Percentiles rank a stretch among this genome's conserved stretches.
phyloP scores from a whole-genome alignment of 192 early-diverging fungal genomes.

The Linnemannia exigua region DNA sequence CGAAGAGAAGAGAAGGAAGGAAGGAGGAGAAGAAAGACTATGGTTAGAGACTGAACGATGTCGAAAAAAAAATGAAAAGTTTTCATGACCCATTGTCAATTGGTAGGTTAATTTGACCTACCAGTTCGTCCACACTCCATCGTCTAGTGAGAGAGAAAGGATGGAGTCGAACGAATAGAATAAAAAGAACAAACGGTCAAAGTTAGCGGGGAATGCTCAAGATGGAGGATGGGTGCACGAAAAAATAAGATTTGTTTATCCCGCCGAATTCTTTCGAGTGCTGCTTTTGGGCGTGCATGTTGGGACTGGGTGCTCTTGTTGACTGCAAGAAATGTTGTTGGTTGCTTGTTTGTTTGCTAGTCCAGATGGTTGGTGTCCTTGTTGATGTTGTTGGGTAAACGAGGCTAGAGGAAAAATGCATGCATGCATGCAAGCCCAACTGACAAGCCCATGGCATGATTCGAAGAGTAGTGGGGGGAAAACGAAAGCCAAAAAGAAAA shows the following conservation, averaged over 20 bases:
- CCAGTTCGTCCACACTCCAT: conserved; percentile 40
- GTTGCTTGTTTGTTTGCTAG: background rate
- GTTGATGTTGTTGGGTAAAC: background rate
- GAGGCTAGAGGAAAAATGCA: background rate
- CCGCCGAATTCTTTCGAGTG: background rate
- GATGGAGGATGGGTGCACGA: conserved; percentile 1
- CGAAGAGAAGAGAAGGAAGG: conserved; percentile 57
- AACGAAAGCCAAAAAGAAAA: background rate
- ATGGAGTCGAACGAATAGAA: background rate
- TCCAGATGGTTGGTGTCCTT: background rate
- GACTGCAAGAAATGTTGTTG: background rate
- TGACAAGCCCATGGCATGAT: background rate
- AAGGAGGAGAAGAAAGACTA: background rate
- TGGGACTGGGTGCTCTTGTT: background rate
- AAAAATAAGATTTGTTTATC: background rate
- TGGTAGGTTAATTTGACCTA: background rate
- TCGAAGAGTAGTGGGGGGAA: background rate
- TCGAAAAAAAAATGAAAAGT: background rate
- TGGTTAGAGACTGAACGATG: background rate
- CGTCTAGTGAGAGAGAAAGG: background rate
- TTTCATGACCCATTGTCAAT: too few species aligned
- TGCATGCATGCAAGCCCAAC: background rate
- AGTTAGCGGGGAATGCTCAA: background rate
- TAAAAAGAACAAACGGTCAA: background rate
- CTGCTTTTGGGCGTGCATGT: background rate